Evolutionary conservation across 495 filamentous ascomycete species (phyloP).

Genomic region (Sphaerosporella brunnea): DNA sequence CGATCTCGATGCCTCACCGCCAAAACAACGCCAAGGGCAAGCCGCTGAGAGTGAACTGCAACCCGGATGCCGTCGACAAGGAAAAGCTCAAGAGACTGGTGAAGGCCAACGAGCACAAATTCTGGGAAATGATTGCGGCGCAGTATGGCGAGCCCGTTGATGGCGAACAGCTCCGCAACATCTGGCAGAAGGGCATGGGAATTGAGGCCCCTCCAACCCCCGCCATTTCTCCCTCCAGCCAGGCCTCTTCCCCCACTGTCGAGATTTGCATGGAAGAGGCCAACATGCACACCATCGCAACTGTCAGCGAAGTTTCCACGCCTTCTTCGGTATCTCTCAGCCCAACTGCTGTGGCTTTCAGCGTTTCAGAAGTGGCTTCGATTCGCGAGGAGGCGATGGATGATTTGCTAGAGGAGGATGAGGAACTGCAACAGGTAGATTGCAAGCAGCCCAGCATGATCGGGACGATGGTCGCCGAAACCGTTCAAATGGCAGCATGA

Average conservation of each 20-base stretch:
- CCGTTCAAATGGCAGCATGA: neutral
- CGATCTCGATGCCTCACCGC: neutral
- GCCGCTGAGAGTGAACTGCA: conserved; percentile 25
- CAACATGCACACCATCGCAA: conserved; percentile 10
- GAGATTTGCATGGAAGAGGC: neutral
- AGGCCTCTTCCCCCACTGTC: neutral
- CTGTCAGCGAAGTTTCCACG: conserved; percentile 20
- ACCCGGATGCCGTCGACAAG: conserved; percentile 39
- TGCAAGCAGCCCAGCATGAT: neutral
- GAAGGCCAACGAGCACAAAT: conserved; percentile 46
- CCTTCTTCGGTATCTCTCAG: conserved; percentile 15
- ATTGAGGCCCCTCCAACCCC: conserved; percentile 17
- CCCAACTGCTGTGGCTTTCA: conserved; percentile 13
- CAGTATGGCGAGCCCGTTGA: conserved; percentile 50
- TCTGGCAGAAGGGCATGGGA: conserved; percentile 35
- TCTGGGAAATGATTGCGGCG: conserved; percentile 53
- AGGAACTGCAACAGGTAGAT: conserved; percentile 5
- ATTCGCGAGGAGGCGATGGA: conserved; percentile 22
- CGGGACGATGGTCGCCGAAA: neutral
- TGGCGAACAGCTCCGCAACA: conserved; percentile 46
- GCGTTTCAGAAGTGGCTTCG: conserved; percentile 16
- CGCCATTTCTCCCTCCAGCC: conserved; percentile 14
- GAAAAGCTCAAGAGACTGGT: conserved; percentile 51
- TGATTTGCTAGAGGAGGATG: conserved; percentile 17
- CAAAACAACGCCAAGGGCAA: conserved; percentile 6